These are phyloP conservation scores for Datisca glomerata DNA, from an alignment of 306 rosid genomes.

Conservation along the genomic window DNA sequence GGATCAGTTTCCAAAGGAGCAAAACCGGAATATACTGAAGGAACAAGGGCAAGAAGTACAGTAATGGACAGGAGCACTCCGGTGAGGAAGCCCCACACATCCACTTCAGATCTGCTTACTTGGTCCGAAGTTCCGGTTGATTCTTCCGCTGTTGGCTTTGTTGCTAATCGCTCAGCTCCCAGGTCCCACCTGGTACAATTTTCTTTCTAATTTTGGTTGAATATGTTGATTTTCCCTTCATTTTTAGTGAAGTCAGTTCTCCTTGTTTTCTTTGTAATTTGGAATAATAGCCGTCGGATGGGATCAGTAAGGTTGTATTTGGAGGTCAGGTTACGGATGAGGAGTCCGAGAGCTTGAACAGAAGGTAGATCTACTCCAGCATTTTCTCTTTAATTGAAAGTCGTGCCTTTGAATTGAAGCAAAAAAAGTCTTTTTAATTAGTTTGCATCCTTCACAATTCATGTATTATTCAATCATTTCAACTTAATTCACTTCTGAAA, in stretches of 20 bases:
- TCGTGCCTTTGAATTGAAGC: neutral
- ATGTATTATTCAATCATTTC: too few species aligned
- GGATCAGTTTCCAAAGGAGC: too few species aligned
- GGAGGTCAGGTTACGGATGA: constrained; percentile 99
- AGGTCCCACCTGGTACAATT: constrained; percentile 76
- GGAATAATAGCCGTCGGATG: constrained; percentile 89
- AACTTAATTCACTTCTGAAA: too few species aligned
- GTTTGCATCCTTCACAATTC: too few species aligned
- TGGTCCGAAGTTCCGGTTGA: constrained; percentile 74
- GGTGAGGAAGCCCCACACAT: constrained; percentile 85
- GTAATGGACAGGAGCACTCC: constrained; percentile 82
- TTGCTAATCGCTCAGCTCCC: constrained; percentile 40
- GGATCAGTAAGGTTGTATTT: constrained; percentile 92
- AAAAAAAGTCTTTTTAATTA: too few species aligned
- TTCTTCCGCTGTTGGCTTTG: constrained; percentile 49
- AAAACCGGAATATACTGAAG: too few species aligned
- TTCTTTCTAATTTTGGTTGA: neutral
- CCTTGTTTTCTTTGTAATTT: neutral
- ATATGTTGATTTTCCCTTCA: neutral
- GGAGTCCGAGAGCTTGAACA: constrained; percentile 78
- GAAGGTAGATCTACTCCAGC: constrained; percentile 72
- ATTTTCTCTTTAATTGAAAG: neutral
- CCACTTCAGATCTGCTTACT: constrained; percentile 97
- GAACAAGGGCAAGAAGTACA: too few species aligned
- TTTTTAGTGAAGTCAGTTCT: neutral